Evolutionary conservation across 2,329 filamentous ascomycete species (phyloP).

Genomic region (Colletotrichum tanaceti): DNA sequence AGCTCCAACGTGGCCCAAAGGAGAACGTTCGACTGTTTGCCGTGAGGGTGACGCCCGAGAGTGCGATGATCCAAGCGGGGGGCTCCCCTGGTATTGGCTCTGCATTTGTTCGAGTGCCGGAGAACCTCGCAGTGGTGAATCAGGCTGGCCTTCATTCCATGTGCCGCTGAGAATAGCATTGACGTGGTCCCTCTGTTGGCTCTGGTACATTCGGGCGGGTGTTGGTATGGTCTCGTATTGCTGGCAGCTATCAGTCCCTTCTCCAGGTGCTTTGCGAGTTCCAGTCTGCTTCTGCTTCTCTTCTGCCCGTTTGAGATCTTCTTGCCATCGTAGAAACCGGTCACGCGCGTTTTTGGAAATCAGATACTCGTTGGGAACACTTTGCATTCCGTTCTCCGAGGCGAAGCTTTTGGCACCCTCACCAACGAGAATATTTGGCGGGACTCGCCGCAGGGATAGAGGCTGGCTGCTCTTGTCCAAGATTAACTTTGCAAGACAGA

Average conservation of each 20-base stretch:
- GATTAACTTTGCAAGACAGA: constrained; percentile 85
- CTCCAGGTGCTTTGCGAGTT: constrained; percentile 44
- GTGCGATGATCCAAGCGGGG: constrained; percentile 6
- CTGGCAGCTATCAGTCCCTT: constrained; percentile 35
- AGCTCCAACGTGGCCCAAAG: constrained; percentile 45
- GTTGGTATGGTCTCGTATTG: constrained; percentile 50
- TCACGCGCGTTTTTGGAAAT: constrained; percentile 84
- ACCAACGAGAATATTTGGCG: constrained; percentile 90
- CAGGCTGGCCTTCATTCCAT: constrained; percentile 73
- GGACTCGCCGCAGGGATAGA: constrained; percentile 87
- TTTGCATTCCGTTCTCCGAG: constrained; percentile 77
- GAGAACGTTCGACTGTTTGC: constrained; percentile 43
- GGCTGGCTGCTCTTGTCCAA: constrained; percentile 81
- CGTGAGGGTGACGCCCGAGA: constrained; percentile 34
- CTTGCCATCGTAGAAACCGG: constrained; percentile 82
- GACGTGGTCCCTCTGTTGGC: constrained; percentile 59
- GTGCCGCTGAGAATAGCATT: constrained; percentile 67
- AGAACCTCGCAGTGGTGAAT: constrained; percentile 59
- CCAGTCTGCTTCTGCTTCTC: constrained; percentile 50
- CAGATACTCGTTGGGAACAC: constrained; percentile 79
- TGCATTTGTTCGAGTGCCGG: constrained; percentile 39
- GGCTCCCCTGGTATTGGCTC: constrained; percentile 3
- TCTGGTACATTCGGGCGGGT: constrained; percentile 12
- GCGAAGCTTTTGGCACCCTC: constrained; percentile 90
- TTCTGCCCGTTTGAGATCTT: constrained; percentile 76